These are phyloP conservation scores for Spergularia bocconei DNA, from an alignment of 148 eudicot species.

Conservation along the genomic window DNA sequence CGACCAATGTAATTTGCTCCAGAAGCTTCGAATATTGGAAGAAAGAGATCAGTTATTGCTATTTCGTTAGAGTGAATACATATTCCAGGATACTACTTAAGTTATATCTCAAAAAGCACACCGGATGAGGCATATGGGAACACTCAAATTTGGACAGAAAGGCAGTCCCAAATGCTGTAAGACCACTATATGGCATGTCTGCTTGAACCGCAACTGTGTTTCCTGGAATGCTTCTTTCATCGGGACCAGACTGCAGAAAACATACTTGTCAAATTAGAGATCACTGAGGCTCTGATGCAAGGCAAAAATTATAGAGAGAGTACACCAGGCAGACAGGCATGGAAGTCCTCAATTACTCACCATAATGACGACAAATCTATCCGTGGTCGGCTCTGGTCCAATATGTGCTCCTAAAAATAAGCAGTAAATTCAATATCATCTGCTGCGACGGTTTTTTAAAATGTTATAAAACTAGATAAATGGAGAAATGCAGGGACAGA, in stretches of 20 bases:
- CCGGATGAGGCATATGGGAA: constrained; percentile 87
- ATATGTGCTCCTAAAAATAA: constrained; percentile 76
- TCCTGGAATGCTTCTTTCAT: constrained; percentile 88
- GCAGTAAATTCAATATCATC: constrained; percentile 1
- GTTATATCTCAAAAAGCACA: constrained; percentile 28
- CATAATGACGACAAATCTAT: constrained; percentile 85
- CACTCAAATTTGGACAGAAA: constrained; percentile 88
- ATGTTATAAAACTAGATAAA: not conserved
- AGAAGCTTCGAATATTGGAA: constrained; percentile 44
- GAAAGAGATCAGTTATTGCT: not conserved
- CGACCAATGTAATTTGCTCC: constrained; percentile 77
- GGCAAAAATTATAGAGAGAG: not conserved
- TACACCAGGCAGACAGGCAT: not conserved
- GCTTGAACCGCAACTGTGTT: constrained; percentile 85
- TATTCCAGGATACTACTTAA: not conserved
- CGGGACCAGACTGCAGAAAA: constrained; percentile 61
- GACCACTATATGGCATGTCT: constrained; percentile 72
- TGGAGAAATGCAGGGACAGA: not conserved
- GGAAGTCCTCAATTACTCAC: constrained; percentile 27
- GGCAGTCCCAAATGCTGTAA: constrained; percentile 69
- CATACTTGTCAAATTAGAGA: constrained; percentile 7
- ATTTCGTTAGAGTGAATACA: not conserved
- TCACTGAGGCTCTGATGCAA: not conserved
- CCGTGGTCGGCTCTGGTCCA: constrained; percentile 97
- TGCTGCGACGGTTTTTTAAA: not conserved